Evolutionary conservation across 768 basidiomycete genomes (phyloP), one percentile per base, ranked within the genome.

Genomic region (Lactarius trivialis): DNA sequence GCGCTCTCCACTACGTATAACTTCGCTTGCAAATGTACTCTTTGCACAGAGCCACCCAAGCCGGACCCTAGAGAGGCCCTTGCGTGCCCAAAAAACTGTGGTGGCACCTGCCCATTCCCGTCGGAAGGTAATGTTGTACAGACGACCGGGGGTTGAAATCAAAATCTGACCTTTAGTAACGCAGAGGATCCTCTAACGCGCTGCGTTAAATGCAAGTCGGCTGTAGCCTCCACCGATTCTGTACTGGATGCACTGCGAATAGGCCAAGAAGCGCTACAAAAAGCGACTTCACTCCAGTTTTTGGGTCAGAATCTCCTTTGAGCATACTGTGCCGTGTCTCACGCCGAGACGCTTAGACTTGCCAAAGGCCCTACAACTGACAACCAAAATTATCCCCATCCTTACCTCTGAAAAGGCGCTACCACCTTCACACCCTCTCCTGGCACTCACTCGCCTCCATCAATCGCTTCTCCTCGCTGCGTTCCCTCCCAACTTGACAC

Each of bases 231-330:
- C 57, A 78, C 80, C 0, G 80, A 83, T 54, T 76, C 81, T 12
- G 75, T 88, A 1, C 70, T 84, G 1, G 89, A 91, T 68, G 84
- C 83, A 12, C 61, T 85, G 19, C 81, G 84, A 39, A 75, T 93
- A 15, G 89, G 87, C 3, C 81, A 86, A 71, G 88, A 91, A 71
- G 90, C 81, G 7, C 76, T 92, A 1, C 82, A 86, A 60, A 92
- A 91, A 70, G 90, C 89, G 5, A 81, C 78, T 6, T 69, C 71
- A 28, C 71, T 89, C 26, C 86, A 92, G 65, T 79, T 78, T 54
- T 76, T 75, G 66, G 82, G 90, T 89, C 60, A 11, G 73, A 67
- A 5, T 17, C 45, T 63, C 45, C 63, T 14, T 43, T 28, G 2
- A 37, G 19, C 17, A 32, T 33, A 45, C 55, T 1, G 33, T 26